Conservation (phyloP, 148 eudicot species). For the Vaccinium darrowii region DNA sequence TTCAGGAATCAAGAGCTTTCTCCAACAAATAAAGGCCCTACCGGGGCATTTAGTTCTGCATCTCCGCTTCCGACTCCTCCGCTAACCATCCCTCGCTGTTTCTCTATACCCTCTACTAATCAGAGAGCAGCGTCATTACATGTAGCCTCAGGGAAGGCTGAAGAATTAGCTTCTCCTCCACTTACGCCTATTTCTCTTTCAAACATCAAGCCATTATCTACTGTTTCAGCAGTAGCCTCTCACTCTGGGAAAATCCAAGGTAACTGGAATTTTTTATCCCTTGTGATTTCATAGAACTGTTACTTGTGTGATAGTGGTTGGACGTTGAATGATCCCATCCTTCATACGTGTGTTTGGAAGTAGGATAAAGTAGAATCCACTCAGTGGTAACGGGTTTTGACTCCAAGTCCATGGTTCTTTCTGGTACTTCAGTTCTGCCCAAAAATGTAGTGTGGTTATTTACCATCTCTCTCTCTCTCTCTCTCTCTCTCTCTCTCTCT, state of each 20-base stretch:
- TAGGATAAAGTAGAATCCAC: background rate
- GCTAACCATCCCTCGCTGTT: conserved; percentile 64
- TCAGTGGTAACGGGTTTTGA: background rate
- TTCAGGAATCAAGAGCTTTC: conserved; percentile 53
- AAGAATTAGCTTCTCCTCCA: conserved; percentile 66
- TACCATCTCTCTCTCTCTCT: background rate
- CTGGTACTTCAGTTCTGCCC: background rate
- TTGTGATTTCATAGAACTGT: background rate
- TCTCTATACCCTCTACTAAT: conserved; percentile 78
- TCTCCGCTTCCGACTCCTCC: conserved; percentile 84
- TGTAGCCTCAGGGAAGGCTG: conserved; percentile 38
- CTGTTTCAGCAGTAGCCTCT: conserved; percentile 29
- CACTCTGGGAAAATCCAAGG: conserved; percentile 37
- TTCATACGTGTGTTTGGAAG: conserved; percentile 4
- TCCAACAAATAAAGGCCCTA: conserved; percentile 42
- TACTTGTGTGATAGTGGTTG: background rate
- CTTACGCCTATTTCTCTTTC: conserved; percentile 69
- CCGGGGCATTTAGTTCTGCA: conserved; percentile 40
- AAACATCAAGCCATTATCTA: conserved; percentile 27
- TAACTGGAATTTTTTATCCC: conserved; percentile 19
- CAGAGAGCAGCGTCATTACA: conserved; percentile 51
- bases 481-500: no score
- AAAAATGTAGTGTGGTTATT: background rate
- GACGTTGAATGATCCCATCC: background rate
- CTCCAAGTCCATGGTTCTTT: background rate